A percentile compares a stretch with the other conserved stretches of the same genome.
These are phyloP conservation scores for Dioscorea zingiberensis DNA, from an alignment of 106 monocot genomes.

Conservation along the genomic window DNA sequence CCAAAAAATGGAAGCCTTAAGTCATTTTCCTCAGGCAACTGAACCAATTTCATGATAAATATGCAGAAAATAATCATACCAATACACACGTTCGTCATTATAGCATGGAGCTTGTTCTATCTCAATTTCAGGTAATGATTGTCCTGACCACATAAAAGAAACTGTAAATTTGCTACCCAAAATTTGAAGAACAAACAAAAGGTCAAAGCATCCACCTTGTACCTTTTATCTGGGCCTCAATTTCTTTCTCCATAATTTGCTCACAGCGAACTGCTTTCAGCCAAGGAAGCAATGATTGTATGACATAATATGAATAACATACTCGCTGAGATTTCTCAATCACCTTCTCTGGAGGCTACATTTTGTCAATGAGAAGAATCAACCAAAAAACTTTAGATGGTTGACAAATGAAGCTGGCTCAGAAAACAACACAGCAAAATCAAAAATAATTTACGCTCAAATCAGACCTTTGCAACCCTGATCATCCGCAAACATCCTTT, in stretches of 20 bases:
- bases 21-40: too few relatives aligned
- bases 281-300: slow-evolving; percentile 7
- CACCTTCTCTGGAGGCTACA: slow-evolving; percentile 13
- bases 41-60: not conserved
- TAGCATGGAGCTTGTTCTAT: not conserved
- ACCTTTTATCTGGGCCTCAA: slow-evolving; percentile 12
- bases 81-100: slow-evolving; percentile 3
- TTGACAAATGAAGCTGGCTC: not conserved
- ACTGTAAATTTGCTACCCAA: not conserved
- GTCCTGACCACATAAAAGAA: not conserved
- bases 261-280: slow-evolving; percentile 1
- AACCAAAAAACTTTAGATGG: not conserved
- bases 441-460: not conserved
- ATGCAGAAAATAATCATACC: not conserved
- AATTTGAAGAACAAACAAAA: not conserved
- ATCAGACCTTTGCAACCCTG: slow-evolving; percentile 15
- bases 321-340: slow-evolving; percentile 4
- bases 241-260: slow-evolving; percentile 10
- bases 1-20: too few relatives aligned
- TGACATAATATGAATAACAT: not conserved
- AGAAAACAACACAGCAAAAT: too few relatives aligned
- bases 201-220: not conserved
- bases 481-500: slow-evolving; percentile 36
- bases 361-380: not conserved
- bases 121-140: not conserved